A percentile compares a stretch with the other conserved stretches of the same genome.
Evolutionary conservation across 345 rosid genomes (phyloP).

Genomic region (Eucalyptus shirleyi): DNA sequence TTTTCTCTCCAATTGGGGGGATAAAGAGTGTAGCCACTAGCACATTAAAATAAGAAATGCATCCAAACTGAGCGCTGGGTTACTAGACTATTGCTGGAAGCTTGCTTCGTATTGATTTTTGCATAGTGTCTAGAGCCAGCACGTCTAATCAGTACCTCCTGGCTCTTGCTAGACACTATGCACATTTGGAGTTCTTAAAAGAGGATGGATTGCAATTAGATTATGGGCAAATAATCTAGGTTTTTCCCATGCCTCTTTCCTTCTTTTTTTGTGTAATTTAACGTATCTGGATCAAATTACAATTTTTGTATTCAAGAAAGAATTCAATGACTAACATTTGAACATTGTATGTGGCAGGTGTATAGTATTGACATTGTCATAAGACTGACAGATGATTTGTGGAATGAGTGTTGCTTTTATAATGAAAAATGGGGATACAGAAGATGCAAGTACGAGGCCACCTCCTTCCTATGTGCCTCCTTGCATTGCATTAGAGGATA

Average conservation of each 20-base stretch:
- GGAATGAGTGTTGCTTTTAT: constrained; percentile 10
- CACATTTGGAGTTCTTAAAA: not conserved
- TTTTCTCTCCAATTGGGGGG: too few species aligned
- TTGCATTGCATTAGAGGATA: not conserved
- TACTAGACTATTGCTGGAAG: too few species aligned
- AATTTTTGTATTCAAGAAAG: not conserved
- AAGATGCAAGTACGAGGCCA: not conserved
- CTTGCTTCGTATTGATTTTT: too few species aligned
- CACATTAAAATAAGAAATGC: too few species aligned
- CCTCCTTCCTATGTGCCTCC: not conserved
- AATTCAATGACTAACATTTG: not conserved
- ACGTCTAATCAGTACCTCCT: too few species aligned
- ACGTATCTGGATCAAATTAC: not conserved
- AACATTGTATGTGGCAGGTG: not conserved
- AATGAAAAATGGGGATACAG: not conserved
- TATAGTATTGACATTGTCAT: constrained; percentile 13
- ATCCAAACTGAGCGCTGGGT: too few species aligned
- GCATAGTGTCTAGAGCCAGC: too few species aligned
- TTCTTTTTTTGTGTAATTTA: not conserved
- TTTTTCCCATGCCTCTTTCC: not conserved
- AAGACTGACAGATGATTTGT: not conserved
- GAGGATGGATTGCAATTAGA: constrained; percentile 2
- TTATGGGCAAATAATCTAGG: constrained; percentile 1
- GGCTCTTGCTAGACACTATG: too few species aligned
- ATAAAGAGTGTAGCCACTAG: too few species aligned